Evolutionary conservation across 352 stramenopile species (phyloP).

Genomic region (Pythium guiyangense): DNA sequence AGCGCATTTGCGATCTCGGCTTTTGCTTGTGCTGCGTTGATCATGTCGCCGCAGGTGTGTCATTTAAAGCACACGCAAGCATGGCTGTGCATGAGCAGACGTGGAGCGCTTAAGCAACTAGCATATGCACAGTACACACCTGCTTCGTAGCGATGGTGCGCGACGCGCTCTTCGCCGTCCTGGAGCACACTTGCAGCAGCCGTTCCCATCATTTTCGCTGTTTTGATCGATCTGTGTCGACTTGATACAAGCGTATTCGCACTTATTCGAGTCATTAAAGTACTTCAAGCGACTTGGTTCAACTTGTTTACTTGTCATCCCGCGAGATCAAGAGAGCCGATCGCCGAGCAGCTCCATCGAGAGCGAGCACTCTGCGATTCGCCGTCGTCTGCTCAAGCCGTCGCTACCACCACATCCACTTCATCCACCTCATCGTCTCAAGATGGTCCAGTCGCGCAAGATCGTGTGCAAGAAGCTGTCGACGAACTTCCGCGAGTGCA

Average conservation of each 20-base stretch:
- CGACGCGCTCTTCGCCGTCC: conserved; percentile 25
- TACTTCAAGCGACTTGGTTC: background rate
- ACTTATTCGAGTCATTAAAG: background rate
- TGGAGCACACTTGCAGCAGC: conserved; percentile 17
- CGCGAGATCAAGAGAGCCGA: too few species aligned
- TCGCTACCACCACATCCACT: too few species aligned
- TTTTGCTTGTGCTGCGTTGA: conserved; percentile 19
- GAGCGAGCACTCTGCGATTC: conserved; percentile 4
- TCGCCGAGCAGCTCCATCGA: background rate
- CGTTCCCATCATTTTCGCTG: background rate
- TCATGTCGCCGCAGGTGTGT: background rate
- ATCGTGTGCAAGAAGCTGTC: conserved; percentile 79
- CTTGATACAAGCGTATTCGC: background rate
- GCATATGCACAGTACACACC: conserved; percentile 2
- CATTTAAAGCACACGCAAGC: background rate
- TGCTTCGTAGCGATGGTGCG: conserved; percentile 26
- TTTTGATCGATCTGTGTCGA: background rate
- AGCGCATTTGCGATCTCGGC: conserved; percentile 30
- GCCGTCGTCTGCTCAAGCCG: background rate
- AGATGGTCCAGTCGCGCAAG: conserved; percentile 58
- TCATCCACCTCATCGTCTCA: background rate
- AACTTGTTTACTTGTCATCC: background rate
- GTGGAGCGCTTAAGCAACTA: background rate
- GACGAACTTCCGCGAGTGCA: conserved; percentile 77
- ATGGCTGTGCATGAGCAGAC: too few species aligned